Evolutionary conservation across 2,329 filamentous ascomycete genomes (phyloP), one percentile per base, ranked within the genome.

Genomic region (Phyllosticta citribraziliensis): DNA sequence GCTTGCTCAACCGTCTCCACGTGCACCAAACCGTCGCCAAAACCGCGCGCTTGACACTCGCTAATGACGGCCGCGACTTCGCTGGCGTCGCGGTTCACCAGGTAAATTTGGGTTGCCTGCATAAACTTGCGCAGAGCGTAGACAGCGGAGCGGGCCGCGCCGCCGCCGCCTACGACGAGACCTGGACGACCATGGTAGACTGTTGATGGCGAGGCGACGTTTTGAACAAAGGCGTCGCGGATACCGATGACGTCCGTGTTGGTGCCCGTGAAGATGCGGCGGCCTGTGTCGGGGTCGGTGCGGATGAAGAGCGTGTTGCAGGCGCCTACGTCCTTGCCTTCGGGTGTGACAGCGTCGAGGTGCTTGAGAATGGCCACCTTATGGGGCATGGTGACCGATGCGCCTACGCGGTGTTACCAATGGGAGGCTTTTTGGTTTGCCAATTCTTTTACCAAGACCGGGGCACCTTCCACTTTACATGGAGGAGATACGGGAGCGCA

Each of bases 211-310:
- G 76, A 68, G 5, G 73, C 55, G 11, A 78, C 68, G 63, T 78
- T 78, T 35, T 76, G 68, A 64, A 75, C 73, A 66, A 93, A 88
- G 3, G 87, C 83, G 69, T 92, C 88, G 22, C 88, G 82, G 64
- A 93, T 86, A 30, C 89, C 89, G 61, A 91, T 80, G 63, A 88
- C 88, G 73, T 94, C 89, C 3, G 89, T 93, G 76, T 94, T 93
- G 52, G 88, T 88, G 58, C 89, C 89, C 72, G 87, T 84, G 65
- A 84, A 84, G 54, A 80, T 68, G 19, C 80, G 76, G 35, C 74
- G 74, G 57, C 81, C 79, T 55, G 78, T 72, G 17, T 71, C 67
- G 1, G 72, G 70, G 55, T 78, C 76, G 55, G 76, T 73, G 22
- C 82, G 78, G 55, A 89, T 72, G 76, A 88, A 92, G 58, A 93